Conservation (phyloP, 108 stramenopile species). For the Cylindrotheca fusiformis region DNA sequence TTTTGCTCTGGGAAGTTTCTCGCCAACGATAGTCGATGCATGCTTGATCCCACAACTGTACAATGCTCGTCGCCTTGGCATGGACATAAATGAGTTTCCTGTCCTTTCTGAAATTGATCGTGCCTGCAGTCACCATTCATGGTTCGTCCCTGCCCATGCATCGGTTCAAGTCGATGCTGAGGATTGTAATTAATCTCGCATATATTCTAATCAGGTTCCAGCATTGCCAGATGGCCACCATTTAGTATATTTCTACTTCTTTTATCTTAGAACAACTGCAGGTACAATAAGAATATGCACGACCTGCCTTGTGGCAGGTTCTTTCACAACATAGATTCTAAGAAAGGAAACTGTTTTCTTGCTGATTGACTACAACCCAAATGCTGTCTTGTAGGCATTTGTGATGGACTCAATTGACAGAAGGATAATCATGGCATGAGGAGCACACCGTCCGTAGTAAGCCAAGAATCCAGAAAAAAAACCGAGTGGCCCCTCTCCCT, state of each 20-base stretch:
- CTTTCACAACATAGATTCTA: too few species aligned
- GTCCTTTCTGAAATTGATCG: slow-evolving; percentile 50
- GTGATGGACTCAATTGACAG: slow-evolving; percentile 95
- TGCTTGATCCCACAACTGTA: slow-evolving; percentile 68
- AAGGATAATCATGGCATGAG: slow-evolving; percentile 99
- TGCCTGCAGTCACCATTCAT: slow-evolving; percentile 48
- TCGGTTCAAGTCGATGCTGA: slow-evolving; percentile 3
- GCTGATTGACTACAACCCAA: slow-evolving; percentile 19
- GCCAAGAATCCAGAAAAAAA: slow-evolving; percentile 96
- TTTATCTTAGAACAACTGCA: too few species aligned
- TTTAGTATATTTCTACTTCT: too few species aligned
- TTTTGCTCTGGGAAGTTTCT: slow-evolving; percentile 60
- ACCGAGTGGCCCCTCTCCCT: slow-evolving; percentile 88
- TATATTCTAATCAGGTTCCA: too few species aligned
- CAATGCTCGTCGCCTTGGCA: slow-evolving; percentile 61
- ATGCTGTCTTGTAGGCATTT: slow-evolving; percentile 55
- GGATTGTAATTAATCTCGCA: too few species aligned
- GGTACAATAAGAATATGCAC: too few species aligned
- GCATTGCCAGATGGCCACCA: too few species aligned
- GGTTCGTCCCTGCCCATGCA: slow-evolving; percentile 40
- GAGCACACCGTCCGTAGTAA: slow-evolving; percentile 97
- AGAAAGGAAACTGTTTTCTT: too few species aligned
- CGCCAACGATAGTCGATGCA: slow-evolving; percentile 74
- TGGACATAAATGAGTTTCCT: slow-evolving; percentile 60
- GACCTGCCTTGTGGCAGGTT: too few species aligned